Conservation (phyloP, 768 basidiomycete genomes). For the Suillus plorans region DNA sequence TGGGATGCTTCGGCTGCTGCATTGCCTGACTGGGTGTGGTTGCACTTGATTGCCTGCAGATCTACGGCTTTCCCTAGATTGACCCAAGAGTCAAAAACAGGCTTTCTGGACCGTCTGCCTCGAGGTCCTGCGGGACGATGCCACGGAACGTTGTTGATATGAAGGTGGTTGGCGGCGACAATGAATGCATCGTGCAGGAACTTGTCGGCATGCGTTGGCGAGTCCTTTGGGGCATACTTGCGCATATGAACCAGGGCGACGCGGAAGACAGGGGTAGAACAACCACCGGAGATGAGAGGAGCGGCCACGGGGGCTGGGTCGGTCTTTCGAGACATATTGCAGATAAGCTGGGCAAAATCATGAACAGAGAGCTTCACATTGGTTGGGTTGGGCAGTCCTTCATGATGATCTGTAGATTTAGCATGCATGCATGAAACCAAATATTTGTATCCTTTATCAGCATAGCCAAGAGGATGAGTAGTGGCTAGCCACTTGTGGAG, state of each 20-base stretch:
- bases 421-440: neutral
- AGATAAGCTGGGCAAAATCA: neutral
- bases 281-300: neutral
- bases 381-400: neutral
- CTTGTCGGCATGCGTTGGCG: no score
- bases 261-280: neutral
- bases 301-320: neutral
- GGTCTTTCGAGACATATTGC: neutral
- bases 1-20: neutral
- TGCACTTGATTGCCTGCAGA: no score
- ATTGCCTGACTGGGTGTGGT: no score
- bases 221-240: neutral
- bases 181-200: neutral
- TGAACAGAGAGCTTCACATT: neutral
- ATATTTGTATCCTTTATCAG: neutral
- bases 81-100: neutral
- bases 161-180: neutral
- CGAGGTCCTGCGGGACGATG: neutral
- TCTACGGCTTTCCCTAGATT: neutral
- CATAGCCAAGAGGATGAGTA: neutral
- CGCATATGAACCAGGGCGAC: neutral
- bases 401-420: no score
- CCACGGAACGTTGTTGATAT: neutral
- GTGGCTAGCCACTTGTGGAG: neutral
- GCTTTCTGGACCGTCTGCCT: neutral